Evolutionary conservation across 2,329 filamentous ascomycete genomes (phyloP), one percentile per base, ranked within the genome.

Genomic region (Neoscytalidium dimidiatum): DNA sequence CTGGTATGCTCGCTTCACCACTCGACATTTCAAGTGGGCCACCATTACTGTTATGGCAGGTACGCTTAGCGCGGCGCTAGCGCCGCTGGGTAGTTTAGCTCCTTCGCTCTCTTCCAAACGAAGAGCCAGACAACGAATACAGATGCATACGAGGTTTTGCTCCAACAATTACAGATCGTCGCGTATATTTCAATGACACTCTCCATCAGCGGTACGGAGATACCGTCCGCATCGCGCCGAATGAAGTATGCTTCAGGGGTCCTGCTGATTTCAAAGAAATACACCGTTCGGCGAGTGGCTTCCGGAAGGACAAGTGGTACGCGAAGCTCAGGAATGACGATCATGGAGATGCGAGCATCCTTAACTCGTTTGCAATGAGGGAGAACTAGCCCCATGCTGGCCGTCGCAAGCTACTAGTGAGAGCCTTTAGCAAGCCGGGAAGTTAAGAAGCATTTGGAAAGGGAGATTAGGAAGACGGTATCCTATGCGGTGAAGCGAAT

Each of bases 181-280:
- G 78, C 1, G 74, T 77, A 51, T 74, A 77, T 57, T 78, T 77
- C 67, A 75, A 80, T 31, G 72, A 80, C 61, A 58, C 68, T 3
- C 69, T 73, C 3, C 72, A 74, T 63, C 35, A 66, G 26, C 62
- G 51, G 41, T 71, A 74, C 35, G 72, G 71, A 5, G 65, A 69
- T 0, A 62, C 68, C n/a, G 68, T 74, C 28, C 70, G 73, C 17
- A 69, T 74, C 7, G 66, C 72, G 13, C 73, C 71, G 2, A 69
- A 71, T 29, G 72, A 74, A 33, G 64, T 74, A 1, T 61, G 60
- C 26, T 68, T 64, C 26, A 48, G 64, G 8, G 65, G 67, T 52
- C 26, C 67, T 13, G 60, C 67, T 11, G 64, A 65, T 0, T 66
- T 71, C 14, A 60, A 67, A 1, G 56, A 68, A 31, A 68, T 72